Evolutionary conservation across 805 yeast genomes (phyloP), one percentile per base, ranked within the genome.

Genomic region (Gaillardinia entomophila): DNA sequence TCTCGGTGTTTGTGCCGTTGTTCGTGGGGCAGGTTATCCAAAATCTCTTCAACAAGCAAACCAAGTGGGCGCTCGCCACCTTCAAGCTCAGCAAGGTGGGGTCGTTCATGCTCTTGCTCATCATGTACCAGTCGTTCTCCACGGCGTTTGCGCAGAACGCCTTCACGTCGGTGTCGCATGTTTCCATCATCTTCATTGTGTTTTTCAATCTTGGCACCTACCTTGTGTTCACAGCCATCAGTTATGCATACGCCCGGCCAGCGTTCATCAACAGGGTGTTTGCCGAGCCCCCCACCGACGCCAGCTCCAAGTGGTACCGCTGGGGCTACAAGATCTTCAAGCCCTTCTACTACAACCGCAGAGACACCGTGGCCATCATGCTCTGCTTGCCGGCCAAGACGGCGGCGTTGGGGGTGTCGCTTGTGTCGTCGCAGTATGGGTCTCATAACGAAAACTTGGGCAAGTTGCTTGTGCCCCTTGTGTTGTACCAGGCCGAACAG

Each of bases 381-480:
- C 69, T 86, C 37, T 85, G 95, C 57, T 95, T 95, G 8, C 90
- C 95, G 4, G 95, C 96, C 2, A 88, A 87, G 55, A 87, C 96
- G 1, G 96, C 95, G 0, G 96, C 96, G 0, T 64, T 87, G 32
- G 96, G 96, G 24, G 95, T 87, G 3, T 82, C 95, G 1, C 64
- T 87, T 31, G 68, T 82, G n/a, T 68, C 88, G 2, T 75, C 90
- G 0, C 90, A 83, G 53, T 87, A 85, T 52, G 94, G 94, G 12
- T 57, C 73, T 4, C 48, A 68, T 28, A 75, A 73, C 45, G 64
- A 70, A 7, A 65, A 76, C 43, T 60, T 86, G 40, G 96, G 95
- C 12, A 72, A 73, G 32, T 57, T 88, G 26, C 61, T 88, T 26
- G 88, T 85, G 12, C 90, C 96, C 0, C 66, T 88, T 49, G 96